Conservation (phyloP, 148 eudicot species). For the Chenopodium suecicum region DNA sequence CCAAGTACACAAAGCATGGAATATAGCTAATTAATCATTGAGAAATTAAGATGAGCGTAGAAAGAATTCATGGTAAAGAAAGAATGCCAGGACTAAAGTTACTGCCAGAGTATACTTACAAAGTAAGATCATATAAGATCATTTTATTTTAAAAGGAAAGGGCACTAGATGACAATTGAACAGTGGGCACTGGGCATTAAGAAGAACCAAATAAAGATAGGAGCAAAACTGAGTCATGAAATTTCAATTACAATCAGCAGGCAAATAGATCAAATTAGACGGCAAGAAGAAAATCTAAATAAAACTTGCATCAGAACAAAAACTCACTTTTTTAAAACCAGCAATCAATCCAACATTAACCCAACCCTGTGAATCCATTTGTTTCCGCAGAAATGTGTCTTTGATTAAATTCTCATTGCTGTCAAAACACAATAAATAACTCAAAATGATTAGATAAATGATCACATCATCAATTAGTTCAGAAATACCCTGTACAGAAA, state of each 20-base stretch:
- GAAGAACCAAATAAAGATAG: neutral
- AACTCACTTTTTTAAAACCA: conserved; percentile 64
- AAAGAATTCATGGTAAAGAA: no score
- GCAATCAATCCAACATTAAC: conserved; percentile 73
- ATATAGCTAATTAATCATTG: no score
- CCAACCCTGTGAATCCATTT: conserved; percentile 93
- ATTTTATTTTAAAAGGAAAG: no score
- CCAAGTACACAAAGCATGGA: no score
- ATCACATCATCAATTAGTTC: neutral
- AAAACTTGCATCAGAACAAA: conserved; percentile 7
- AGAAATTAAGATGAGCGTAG: no score
- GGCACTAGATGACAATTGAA: no score
- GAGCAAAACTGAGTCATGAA: neutral
- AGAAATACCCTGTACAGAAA: neutral
- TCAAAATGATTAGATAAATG: conserved; percentile 2
- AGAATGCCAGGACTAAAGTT: no score
- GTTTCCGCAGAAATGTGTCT: conserved; percentile 67
- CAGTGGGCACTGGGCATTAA: no score
- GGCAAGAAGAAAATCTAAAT: neutral
- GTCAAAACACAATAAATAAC: conserved; percentile 26
- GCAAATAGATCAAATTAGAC: neutral
- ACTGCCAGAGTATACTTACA: no score
- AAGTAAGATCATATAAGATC: no score
- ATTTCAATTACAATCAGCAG: neutral
- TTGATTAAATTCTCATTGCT: conserved; percentile 78